Evolutionary conservation across 2,329 filamentous ascomycete genomes (phyloP), one percentile per base, ranked within the genome.

Genomic region (Volutella citrinella): DNA sequence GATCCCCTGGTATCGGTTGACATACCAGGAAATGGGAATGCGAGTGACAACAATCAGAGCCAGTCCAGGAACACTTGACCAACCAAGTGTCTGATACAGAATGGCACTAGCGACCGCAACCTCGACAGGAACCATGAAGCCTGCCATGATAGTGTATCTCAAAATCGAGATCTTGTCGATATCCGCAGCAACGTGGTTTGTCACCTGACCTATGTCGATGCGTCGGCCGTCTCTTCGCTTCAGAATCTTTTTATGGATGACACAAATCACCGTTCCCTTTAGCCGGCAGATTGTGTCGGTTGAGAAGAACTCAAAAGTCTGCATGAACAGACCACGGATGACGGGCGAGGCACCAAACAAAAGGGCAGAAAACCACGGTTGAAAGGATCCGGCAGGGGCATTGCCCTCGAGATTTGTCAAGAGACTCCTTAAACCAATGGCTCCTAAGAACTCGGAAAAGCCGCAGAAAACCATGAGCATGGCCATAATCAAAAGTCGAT

Each of bases 221-320:
- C 11, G 18, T 9, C 13, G 5, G 3, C 34, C 34, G 5, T 28
- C 28, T 11, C 19, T 34, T 6, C 19, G 24, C 5, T 13, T 13
- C 4, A 34, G 19, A 4, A 28, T 13, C 8, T 16, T 27, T 7
- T 28, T 13, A 17, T 20, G 27, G 10, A 32, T 26, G 6, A 16
- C 16, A n/a, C n/a, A n/a, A 19, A 31, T 36, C 6, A 32, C 19
- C 26, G 28, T 36, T 5, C 21, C 17, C 14, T 36, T 36, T 22
- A 36, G 30, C 19, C 32, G 34, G 14, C 34, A 36, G 11, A 36
- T 36, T 17, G 28, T 15, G 5, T 36, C 34, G 4, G 29, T 36
- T 10, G 34, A 36, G 18, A 32, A 36, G 3, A 25, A 36, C 12
- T 36, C 34, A 13, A 36, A 36, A 7, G 34, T 36, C n/a, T 36